These are phyloP conservation scores for Clarireedia monteithiana DNA, from an alignment of 2,329 filamentous ascomycete genomes.

Conservation along the genomic window DNA sequence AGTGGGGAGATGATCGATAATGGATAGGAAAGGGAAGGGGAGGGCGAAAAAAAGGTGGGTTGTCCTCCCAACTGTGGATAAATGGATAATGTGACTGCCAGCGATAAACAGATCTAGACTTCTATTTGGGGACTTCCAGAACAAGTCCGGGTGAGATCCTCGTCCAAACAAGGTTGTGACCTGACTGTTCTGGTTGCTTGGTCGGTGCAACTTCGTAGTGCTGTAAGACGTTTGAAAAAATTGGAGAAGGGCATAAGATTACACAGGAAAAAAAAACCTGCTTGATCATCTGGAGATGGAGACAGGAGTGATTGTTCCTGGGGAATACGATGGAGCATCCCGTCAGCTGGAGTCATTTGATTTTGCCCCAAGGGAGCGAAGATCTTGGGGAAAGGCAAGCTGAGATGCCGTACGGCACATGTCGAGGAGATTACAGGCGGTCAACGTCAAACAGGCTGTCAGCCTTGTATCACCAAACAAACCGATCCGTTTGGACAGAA, in stretches of 20 bases:
- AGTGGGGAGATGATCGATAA: not conserved
- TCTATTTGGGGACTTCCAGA: not conserved
- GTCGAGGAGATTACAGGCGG: not conserved
- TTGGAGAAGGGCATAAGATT: too few species aligned
- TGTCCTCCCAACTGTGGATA: not conserved
- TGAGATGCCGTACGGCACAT: not conserved
- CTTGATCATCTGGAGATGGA: constrained; percentile 6
- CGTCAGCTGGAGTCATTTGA: not conserved
- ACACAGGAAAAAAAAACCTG: too few species aligned
- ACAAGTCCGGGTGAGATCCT: too few species aligned
- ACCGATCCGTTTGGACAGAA: too few species aligned
- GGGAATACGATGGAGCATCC: not conserved
- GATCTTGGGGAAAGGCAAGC: not conserved
- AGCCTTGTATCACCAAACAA: not conserved
- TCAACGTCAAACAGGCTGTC: not conserved
- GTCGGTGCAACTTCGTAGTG: too few species aligned
- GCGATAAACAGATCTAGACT: not conserved
- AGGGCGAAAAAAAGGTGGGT: not conserved
- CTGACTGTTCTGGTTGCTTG: too few species aligned
- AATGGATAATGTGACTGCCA: not conserved
- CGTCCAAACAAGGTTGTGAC: too few species aligned
- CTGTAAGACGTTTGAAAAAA: too few species aligned
- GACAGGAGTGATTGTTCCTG: not conserved
- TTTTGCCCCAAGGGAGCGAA: too few species aligned
- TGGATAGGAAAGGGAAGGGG: not conserved